Evolutionary conservation across 257 asterid genomes (phyloP).

Genomic region (Salvia rosmarinus): DNA sequence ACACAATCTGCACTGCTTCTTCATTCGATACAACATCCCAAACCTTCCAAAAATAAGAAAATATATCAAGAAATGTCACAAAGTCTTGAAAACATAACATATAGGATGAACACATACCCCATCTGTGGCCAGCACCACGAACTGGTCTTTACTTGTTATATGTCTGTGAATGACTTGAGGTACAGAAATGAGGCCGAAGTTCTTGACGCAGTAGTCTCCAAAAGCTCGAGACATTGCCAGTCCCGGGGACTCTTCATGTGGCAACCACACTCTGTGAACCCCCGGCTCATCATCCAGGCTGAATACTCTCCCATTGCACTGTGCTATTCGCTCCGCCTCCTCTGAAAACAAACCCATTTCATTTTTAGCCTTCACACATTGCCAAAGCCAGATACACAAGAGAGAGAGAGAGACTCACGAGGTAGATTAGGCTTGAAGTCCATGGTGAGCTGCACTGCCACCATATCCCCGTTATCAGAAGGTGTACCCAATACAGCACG

Average conservation of each 20-base stretch:
- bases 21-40: slow-evolving; percentile 96
- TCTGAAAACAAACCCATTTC: slow-evolving; percentile 45
- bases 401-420: slow-evolving; percentile 52
- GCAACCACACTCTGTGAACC: slow-evolving; percentile 86
- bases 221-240: slow-evolving; percentile 98
- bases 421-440: slow-evolving; percentile 97
- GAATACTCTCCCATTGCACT: slow-evolving; percentile 73
- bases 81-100: not conserved
- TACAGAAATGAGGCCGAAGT: slow-evolving; percentile 83
- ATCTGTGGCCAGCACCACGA: slow-evolving; percentile 86
- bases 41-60: slow-evolving; percentile 50
- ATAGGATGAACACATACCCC: slow-evolving; percentile 59
- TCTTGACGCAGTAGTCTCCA: slow-evolving; percentile 87
- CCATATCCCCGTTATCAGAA: slow-evolving; percentile 61
- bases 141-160: slow-evolving; percentile 69
- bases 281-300: slow-evolving; percentile 87
- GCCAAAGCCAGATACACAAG: not conserved
- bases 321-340: slow-evolving; percentile 77
- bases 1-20: slow-evolving; percentile 83
- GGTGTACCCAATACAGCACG: slow-evolving; percentile 91
- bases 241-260: slow-evolving; percentile 82
- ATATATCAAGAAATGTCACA: not conserved
- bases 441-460: slow-evolving; percentile 76
- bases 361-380: not conserved
- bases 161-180: slow-evolving; percentile 85